phyloP scores from a whole-genome alignment of 1,139 yeast species.

The Sugiyamaella neomexicana region DNA sequence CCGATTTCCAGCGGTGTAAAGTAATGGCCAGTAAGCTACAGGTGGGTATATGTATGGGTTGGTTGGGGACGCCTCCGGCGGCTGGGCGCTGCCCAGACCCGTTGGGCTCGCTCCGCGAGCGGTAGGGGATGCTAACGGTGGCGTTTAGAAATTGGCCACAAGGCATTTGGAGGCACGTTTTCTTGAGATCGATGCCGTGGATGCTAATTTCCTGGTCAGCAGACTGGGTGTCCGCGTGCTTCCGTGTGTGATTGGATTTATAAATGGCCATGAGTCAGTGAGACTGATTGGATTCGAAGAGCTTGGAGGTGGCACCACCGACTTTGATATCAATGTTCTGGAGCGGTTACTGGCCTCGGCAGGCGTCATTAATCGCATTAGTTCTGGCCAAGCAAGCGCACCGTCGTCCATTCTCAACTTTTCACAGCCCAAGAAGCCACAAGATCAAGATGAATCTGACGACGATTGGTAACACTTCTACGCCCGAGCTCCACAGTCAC shows the following conservation, averaged over 20 bases:
- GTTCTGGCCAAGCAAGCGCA: not conserved
- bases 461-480: slow-evolving; percentile 2
- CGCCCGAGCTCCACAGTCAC: no score
- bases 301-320: slow-evolving; percentile 47
- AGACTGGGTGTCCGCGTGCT: slow-evolving; percentile 63
- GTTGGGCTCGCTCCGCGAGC: slow-evolving; percentile 1
- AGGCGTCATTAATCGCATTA: slow-evolving; percentile 23
- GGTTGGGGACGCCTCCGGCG: slow-evolving; percentile 2
- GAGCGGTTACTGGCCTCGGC: slow-evolving; percentile 42
- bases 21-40: slow-evolving; percentile 43
- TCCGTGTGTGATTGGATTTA: slow-evolving; percentile 69
- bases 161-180: slow-evolving; percentile 60
- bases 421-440: not conserved
- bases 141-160: slow-evolving; percentile 46
- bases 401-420: slow-evolving; percentile 6
- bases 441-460: slow-evolving; percentile 12
- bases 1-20: slow-evolving; percentile 58
- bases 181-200: slow-evolving; percentile 57
- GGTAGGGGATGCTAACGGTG: not conserved
- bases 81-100: slow-evolving; percentile 1
- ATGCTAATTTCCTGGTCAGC: slow-evolving; percentile 70
- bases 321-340: slow-evolving; percentile 45
- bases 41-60: not conserved
- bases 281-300: slow-evolving; percentile 69
- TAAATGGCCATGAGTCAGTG: slow-evolving; percentile 56